Conservation (phyloP, 2,329 filamentous ascomycete species). For the Phialophora macrospora region DNA sequence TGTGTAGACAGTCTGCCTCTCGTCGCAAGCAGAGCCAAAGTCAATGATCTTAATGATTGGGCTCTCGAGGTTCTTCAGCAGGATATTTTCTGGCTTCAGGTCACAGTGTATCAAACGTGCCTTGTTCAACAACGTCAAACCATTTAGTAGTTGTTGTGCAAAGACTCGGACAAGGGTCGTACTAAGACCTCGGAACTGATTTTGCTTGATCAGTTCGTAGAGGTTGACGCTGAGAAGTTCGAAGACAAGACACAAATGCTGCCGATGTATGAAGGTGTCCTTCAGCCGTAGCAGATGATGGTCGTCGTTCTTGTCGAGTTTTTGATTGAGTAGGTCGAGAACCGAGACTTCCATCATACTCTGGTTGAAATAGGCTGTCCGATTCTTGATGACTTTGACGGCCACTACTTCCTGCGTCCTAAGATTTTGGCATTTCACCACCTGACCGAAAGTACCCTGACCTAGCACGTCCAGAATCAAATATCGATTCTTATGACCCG, state of each 20-base stretch:
- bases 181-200: slow-evolving; percentile 95
- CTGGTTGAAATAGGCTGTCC: slow-evolving; percentile 98
- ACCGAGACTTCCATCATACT: slow-evolving; percentile 99
- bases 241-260: slow-evolving; percentile 95
- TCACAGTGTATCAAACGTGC: slow-evolving; percentile 97
- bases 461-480: slow-evolving; percentile 95
- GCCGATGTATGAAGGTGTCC: slow-evolving; percentile 96
- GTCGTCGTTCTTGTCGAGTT: slow-evolving; percentile 98
- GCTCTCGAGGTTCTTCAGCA: slow-evolving; percentile 96
- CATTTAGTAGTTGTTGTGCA: slow-evolving; percentile 93
- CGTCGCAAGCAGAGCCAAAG: slow-evolving; percentile 97
- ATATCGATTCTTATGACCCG: slow-evolving; percentile 98
- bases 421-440: slow-evolving; percentile 97
- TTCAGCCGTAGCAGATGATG: slow-evolving; percentile 93
- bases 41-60: slow-evolving; percentile 99
- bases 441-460: slow-evolving; percentile 96
- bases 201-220: slow-evolving; percentile 99
- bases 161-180: slow-evolving; percentile 97
- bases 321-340: slow-evolving; percentile 94
- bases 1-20: slow-evolving; percentile 97
- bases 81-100: slow-evolving; percentile 95
- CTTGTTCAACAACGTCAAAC: slow-evolving; percentile 89
- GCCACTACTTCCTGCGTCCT: slow-evolving; percentile 98
- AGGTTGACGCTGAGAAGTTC: slow-evolving; percentile 96
- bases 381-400: slow-evolving; percentile 98